Evolutionary conservation across 805 yeast species (phyloP), one percentile per base, ranked within the genome.

Genomic region (Sugiyamaella marilandica): DNA sequence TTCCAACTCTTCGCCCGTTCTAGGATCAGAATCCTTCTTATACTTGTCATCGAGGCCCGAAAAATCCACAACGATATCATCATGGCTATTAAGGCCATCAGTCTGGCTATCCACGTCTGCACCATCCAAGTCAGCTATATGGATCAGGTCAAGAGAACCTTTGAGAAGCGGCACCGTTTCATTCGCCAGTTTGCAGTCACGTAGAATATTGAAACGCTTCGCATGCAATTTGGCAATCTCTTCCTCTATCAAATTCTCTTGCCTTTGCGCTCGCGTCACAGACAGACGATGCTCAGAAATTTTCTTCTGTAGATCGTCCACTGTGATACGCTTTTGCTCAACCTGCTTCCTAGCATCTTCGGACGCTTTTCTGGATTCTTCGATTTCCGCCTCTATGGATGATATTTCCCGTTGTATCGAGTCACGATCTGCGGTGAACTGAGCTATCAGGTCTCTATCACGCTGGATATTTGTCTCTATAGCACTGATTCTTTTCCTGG

Each of bases 161-260:
- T 78, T 79, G 5, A 65, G 59, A 31, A 87, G 66, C 1, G 96
- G 95, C 13, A 89, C 62, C 11, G 74, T 71, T 19, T 85, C 74
- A 52, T 79, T 84, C 50, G 87, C 87, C 54, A 91, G 76, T 61
- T 86, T 87, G 68, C 96, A 87, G 57, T 80, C 81, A 57, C 83
- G 82, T 55, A 90, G 72, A 16, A 80, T 71, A 56, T 79, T 78
- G 8, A 80, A 70, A 61, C 84, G 78, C 47, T 82, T 87, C 8
- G 60, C 49, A 14, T 33, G n/a, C 4, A 74, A 61, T 53, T 77
- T 78, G 37, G 83, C 82, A 5, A 79, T 60, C 24, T 74, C 75
- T 58, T 82, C 88, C 58, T 81, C 83, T 5, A 73, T 9, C 10
- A 41, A 19, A 11, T 41, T 52, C 31, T 55, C 36, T 37, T 51